These are phyloP conservation scores for Phytophthora nicotianae DNA, from an alignment of 352 stramenopile species.

Conservation along the genomic window DNA sequence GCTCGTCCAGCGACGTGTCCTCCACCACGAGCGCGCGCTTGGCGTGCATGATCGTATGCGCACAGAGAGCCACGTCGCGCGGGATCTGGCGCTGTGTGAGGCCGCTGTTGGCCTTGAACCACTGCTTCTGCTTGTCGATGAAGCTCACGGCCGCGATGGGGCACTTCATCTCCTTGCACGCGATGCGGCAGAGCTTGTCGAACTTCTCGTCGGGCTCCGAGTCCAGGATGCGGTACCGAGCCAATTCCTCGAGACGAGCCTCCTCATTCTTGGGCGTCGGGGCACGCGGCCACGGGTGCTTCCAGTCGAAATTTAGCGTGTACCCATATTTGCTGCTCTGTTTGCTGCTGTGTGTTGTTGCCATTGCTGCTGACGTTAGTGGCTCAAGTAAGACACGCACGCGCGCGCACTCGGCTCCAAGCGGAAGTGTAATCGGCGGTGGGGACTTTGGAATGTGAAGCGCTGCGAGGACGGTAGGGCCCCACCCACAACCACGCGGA, in stretches of 20 bases:
- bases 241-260: conserved; percentile 64
- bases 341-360: conserved; percentile 16
- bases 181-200: conserved; percentile 87
- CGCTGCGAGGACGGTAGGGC: not conserved
- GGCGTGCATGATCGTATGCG: conserved; percentile 88
- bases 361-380: conserved; percentile 1
- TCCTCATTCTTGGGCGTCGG: conserved; percentile 77
- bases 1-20: conserved; percentile 82
- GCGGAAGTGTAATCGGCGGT: conserved; percentile 14
- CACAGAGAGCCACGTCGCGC: conserved; percentile 81
- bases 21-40: conserved; percentile 83
- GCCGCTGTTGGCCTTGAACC: conserved; percentile 87
- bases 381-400: conserved; percentile 11
- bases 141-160: conserved; percentile 87
- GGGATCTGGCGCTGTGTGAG: conserved; percentile 87
- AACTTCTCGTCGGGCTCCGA: conserved; percentile 86
- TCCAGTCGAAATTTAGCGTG: conserved; percentile 84
- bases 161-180: conserved; percentile 91
- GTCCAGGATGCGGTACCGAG: conserved; percentile 80
- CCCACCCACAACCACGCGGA: conserved; percentile 27
- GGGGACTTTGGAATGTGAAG: conserved; percentile 38
- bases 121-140: conserved; percentile 88
- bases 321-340: conserved; percentile 62
- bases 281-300: conserved; percentile 81
- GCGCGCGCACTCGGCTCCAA: not conserved